Evolutionary conservation across 1,139 yeast species (phyloP).

Genomic region (Saccharomyces pastorianus): DNA sequence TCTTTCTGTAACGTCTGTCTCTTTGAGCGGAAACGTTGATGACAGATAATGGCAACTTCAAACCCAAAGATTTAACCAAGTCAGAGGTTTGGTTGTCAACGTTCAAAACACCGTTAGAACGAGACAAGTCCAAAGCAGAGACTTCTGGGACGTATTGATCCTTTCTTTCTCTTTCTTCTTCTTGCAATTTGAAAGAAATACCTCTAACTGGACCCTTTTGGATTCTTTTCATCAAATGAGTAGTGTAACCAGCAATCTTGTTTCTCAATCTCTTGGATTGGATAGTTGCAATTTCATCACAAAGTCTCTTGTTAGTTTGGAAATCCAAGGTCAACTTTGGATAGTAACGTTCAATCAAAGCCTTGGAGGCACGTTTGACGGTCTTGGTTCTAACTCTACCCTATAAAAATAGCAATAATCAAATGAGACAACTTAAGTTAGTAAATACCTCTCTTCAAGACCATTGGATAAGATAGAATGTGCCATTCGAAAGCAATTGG

Average conservation of each 20-base stretch:
- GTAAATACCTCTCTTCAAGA: conserved; percentile 7
- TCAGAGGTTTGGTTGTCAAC: conserved; percentile 98
- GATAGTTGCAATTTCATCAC: conserved; percentile 96
- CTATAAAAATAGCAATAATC: conserved; percentile 35
- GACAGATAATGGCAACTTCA: conserved; percentile 89
- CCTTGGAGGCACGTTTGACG: conserved; percentile 99
- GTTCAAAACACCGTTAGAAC: conserved; percentile 93
- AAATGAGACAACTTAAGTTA: conserved; percentile 11
- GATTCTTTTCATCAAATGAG: conserved; percentile 99
- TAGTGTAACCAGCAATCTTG: conserved; percentile 99
- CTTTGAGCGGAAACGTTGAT: conserved; percentile 90
- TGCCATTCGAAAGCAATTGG: neutral
- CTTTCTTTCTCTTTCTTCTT: conserved; percentile 99
- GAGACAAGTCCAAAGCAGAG: conserved; percentile 97
- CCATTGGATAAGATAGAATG: neutral
- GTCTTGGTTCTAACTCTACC: conserved; percentile 99
- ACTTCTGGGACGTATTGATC: conserved; percentile 99
- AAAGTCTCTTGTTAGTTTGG: conserved; percentile 99
- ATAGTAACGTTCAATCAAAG: conserved; percentile 98
- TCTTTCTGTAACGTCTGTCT: conserved; percentile 93
- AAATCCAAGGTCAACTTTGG: conserved; percentile 99
- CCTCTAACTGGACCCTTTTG: conserved; percentile 99
- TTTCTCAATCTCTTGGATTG: conserved; percentile 99
- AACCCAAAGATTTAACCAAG: conserved; percentile 92
- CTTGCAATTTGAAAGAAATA: conserved; percentile 99